Base-by-base conservation (phyloP, 2,329 filamentous ascomycete species). In the Penicillium glabrum region DNA sequence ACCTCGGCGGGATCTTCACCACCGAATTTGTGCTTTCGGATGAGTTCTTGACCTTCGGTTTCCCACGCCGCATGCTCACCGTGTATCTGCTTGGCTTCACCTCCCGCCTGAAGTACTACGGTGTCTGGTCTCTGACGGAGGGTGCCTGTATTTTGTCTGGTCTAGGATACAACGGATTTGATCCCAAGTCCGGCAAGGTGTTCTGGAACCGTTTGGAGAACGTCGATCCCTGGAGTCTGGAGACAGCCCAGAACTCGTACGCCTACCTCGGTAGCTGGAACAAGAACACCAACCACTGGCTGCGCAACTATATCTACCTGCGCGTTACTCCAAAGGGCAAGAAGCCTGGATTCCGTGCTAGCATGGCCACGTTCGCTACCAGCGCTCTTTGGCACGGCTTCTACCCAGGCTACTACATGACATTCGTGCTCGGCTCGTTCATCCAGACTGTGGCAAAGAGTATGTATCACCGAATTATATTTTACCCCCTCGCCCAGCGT, bases 341-440 rank as follows among this genome's bases (percentile, higher is more conserved):
- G 81, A 99, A 98, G 75, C 95, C 95, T 10, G 95, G 95, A 1
- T 99, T 99, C 79, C 84, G 93, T 57, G 95, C 95, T 50, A 98
- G 90, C 68, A 79, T 99, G 79, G 91, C 92, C 33, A 99, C 95
- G 0, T 99, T 99, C 72, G 85, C 87, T 7, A 98, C 95, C 21
- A 96, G 92, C 69, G 93, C 95, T 3, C 88, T 98, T 65, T 99
- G 95, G 95, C 95, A 99, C 70, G 95, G 95, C 29, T 99, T 99
- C 76, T 96, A 96, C 65, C 93, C 95, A 0, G 95, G 95, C 6
- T 99, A 99, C 75, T 98, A 98, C 74, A 77, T 99, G 59, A 84
- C 89, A 5, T 99, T 99, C 69, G 78, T 98, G 41, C 82, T 98
- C 8, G 95, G 90, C 1, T 92, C 91, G 60, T 90, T 99, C 64